Evolutionary conservation across 148 eudicot genomes (phyloP).

Genomic region (Limonium bicolor): DNA sequence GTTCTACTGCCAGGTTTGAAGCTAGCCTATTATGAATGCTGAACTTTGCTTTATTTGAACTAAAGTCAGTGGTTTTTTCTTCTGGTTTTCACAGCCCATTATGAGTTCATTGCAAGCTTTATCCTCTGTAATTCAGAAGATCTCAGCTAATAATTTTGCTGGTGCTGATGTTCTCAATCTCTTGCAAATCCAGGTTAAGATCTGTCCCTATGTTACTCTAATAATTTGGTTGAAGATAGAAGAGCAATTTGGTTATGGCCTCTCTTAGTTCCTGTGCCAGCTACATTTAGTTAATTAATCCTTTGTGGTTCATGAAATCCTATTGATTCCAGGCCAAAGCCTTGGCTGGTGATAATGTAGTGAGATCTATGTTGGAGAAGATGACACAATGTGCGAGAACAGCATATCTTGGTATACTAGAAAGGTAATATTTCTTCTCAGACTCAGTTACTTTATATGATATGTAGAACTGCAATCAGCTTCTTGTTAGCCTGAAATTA

Average conservation of each 20-base stretch:
- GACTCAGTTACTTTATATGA: neutral
- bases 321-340: constrained; percentile 70
- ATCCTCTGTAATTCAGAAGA: constrained; percentile 59
- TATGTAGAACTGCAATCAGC: neutral
- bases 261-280: too few species aligned
- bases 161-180: constrained; percentile 92
- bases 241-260: neutral
- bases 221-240: neutral
- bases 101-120: constrained; percentile 93
- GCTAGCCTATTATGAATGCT: constrained; percentile 5
- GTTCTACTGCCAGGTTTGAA: constrained; percentile 90
- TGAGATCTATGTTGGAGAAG: constrained; percentile 83
- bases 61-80: neutral
- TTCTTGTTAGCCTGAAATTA: too few species aligned
- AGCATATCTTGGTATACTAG: constrained; percentile 89
- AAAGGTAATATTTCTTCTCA: constrained; percentile 35
- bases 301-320: too few species aligned
- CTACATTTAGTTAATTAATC: too few species aligned
- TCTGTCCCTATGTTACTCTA: neutral
- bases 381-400: constrained; percentile 76
- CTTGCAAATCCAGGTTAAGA: constrained; percentile 82
- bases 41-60: neutral
- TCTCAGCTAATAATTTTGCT: constrained; percentile 34
- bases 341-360: constrained; percentile 89
- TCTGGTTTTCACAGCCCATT: constrained; percentile 45